These are phyloP conservation scores for Dioszegia hungarica DNA, from an alignment of 768 basidiomycete species.

Conservation along the genomic window DNA sequence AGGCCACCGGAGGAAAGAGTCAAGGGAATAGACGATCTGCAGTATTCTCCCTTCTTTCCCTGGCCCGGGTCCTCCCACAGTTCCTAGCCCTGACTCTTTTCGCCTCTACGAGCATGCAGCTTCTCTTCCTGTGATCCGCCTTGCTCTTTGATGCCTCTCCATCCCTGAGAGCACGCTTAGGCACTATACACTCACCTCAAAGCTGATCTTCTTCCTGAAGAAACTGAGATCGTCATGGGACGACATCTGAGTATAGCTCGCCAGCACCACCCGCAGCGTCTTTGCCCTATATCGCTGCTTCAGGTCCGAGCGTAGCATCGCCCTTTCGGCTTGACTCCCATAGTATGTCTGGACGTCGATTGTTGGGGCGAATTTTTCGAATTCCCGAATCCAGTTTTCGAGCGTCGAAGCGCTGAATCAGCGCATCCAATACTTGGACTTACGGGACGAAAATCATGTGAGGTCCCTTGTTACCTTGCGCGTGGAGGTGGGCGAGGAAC, in stretches of 20 bases:
- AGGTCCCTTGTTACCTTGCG: constrained; percentile 70
- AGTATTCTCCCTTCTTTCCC: no score
- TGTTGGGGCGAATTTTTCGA: constrained; percentile 78
- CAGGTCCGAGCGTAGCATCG: constrained; percentile 66
- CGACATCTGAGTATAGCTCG: constrained; percentile 92
- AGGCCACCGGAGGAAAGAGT: no score
- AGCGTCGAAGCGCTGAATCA: constrained; percentile 76
- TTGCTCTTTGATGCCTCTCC: no score
- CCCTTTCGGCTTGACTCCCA: constrained; percentile 81
- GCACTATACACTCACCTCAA: constrained; percentile 92
- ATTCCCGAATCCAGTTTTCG: constrained; percentile 98
- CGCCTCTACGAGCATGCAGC: no score
- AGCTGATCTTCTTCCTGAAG: constrained; percentile 73
- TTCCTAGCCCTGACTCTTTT: no score
- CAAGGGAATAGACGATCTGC: no score
- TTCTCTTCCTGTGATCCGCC: no score
- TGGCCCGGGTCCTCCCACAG: no score
- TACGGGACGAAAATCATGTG: constrained; percentile 94
- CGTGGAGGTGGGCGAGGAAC: constrained; percentile 84
- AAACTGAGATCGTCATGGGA: constrained; percentile 84
- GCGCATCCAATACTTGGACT: constrained; percentile 48
- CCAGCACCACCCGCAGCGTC: constrained; percentile 84
- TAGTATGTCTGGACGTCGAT: constrained; percentile 89
- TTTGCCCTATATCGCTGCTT: constrained; percentile 59
- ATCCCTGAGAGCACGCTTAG: no score